Percentiles rank a stretch among this genome's conserved stretches.
These are phyloP conservation scores for Suhomyces canberraensis DNA, from an alignment of 805 yeast genomes.

Conservation along the genomic window DNA sequence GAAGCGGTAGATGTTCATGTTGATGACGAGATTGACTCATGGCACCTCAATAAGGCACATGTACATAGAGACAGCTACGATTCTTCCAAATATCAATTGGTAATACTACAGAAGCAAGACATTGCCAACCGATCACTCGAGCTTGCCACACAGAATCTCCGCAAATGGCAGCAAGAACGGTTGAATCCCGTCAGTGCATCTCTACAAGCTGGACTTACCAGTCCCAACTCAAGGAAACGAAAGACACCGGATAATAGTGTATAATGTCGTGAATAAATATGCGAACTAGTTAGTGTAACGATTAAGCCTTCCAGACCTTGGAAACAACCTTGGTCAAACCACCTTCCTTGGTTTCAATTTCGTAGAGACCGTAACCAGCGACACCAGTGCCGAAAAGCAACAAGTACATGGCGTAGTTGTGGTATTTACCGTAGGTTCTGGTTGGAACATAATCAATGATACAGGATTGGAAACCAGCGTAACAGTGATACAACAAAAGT, in stretches of 20 bases:
- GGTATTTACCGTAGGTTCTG: slow-evolving; percentile 68
- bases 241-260: slow-evolving; percentile 6
- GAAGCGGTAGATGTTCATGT: slow-evolving; percentile 23
- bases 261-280: slow-evolving; percentile 5
- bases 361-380: slow-evolving; percentile 68
- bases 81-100: slow-evolving; percentile 15
- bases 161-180: slow-evolving; percentile 21
- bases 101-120: slow-evolving; percentile 24
- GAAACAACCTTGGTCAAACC: slow-evolving; percentile 55
- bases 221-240: slow-evolving; percentile 9
- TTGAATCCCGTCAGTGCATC: not conserved
- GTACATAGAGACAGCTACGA: slow-evolving; percentile 33
- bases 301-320: slow-evolving; percentile 37
- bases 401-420: slow-evolving; percentile 55
- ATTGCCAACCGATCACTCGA: slow-evolving; percentile 17
- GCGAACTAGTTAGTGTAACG: not conserved
- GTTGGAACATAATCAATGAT: slow-evolving; percentile 75
- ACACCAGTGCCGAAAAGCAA: slow-evolving; percentile 62
- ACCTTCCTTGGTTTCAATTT: slow-evolving; percentile 61
- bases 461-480: slow-evolving; percentile 73
- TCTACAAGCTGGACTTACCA: not conserved
- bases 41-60: slow-evolving; percentile 16
- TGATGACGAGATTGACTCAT: slow-evolving; percentile 20
- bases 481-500: slow-evolving; percentile 58
- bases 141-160: slow-evolving; percentile 15